phyloP scores from a whole-genome alignment of 2,329 filamentous ascomycete genomes.

The Scopulariopsis brevicaulis region DNA sequence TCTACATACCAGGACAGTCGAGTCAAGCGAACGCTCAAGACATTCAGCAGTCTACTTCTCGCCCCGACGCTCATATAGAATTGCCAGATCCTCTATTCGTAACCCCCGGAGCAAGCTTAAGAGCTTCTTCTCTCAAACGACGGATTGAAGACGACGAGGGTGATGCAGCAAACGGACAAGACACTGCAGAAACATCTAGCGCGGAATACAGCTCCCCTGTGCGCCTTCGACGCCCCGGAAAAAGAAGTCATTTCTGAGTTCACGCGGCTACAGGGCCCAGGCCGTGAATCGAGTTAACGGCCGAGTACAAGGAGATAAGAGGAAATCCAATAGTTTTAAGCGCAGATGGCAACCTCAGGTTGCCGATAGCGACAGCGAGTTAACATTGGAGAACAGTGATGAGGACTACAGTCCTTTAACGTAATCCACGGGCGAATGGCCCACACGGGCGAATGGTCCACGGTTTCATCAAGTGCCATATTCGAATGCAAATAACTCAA shows the following conservation, averaged over 20 bases:
- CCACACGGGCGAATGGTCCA: no score
- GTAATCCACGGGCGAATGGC: no score
- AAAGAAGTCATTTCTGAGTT: neutral
- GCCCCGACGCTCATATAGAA: neutral
- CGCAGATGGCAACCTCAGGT: neutral
- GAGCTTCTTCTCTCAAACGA: neutral
- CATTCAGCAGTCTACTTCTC: neutral
- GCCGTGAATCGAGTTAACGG: neutral
- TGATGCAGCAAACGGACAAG: neutral
- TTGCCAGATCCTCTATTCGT: neutral
- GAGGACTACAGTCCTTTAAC: no score
- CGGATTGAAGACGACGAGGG: neutral
- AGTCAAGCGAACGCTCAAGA: neutral
- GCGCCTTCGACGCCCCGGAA: neutral
- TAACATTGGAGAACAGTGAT: neutral
- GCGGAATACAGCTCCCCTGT: neutral
- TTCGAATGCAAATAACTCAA: no score
- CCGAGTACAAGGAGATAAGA: neutral
- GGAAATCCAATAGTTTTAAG: neutral
- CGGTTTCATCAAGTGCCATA: no score
- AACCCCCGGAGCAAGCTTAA: neutral
- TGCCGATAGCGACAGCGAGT: neutral
- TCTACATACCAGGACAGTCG: no score
- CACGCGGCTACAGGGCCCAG: neutral
- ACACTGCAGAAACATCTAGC: neutral